These are phyloP conservation scores for Debaryomyces nepalensis DNA, from an alignment of 1,139 yeast genomes.

Conservation along the genomic window DNA sequence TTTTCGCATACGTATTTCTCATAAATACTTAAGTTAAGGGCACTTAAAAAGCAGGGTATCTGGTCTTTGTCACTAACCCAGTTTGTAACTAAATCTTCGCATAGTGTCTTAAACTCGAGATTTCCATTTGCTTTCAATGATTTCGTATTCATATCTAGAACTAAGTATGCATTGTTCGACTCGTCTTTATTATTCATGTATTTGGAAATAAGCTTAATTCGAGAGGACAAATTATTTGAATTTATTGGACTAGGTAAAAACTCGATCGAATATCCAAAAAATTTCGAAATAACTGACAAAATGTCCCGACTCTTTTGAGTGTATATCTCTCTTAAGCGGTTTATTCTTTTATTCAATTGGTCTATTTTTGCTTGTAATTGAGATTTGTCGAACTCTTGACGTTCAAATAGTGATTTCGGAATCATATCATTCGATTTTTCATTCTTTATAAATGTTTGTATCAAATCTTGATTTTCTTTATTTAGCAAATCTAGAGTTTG, in stretches of 20 bases:
- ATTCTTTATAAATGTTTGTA: constrained; percentile 27
- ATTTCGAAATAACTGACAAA: constrained; percentile 66
- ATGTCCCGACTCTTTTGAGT: constrained; percentile 76
- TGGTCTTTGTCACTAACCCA: constrained; percentile 76
- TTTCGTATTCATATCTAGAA: constrained; percentile 43
- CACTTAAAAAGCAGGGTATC: constrained; percentile 80
- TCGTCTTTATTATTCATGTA: constrained; percentile 34
- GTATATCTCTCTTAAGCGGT: constrained; percentile 66
- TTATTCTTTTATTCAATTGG: constrained; percentile 59
- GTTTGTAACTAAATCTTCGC: constrained; percentile 60
- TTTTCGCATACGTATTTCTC: constrained; percentile 33
- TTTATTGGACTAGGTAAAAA: constrained; percentile 67
- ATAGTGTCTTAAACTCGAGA: constrained; percentile 50
- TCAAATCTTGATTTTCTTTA: constrained; percentile 65
- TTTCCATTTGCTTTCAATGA: constrained; percentile 47
- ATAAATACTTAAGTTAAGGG: constrained; percentile 69
- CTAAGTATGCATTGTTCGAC: constrained; percentile 35
- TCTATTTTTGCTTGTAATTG: constrained; percentile 54
- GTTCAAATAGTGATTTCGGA: constrained; percentile 68
- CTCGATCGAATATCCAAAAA: constrained; percentile 77
- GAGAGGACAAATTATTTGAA: constrained; percentile 47
- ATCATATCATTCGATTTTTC: constrained; percentile 28
- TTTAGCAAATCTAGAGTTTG: constrained; percentile 55
- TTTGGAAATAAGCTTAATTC: constrained; percentile 67
- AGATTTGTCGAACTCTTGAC: constrained; percentile 60